phyloP scores from a whole-genome alignment of 2,329 filamentous ascomycete species.

The Penicillium sp. region DNA sequence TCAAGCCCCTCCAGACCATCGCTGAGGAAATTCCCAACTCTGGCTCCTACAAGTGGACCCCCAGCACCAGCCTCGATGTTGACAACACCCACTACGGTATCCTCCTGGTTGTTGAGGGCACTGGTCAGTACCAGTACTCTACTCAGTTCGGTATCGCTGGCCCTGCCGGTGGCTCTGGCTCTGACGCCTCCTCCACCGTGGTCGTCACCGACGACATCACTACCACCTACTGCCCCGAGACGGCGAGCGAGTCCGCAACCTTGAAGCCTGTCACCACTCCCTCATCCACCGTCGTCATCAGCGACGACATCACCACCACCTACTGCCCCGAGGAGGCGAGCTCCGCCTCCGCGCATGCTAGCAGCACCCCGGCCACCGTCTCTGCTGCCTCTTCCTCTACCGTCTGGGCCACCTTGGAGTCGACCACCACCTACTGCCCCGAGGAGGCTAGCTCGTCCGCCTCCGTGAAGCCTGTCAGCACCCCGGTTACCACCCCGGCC shows the following conservation, averaged over 20 bases:
- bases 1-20: slow-evolving; percentile 49
- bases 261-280: slow-evolving; percentile 1
- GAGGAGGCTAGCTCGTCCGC: neutral
- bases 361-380: slow-evolving; percentile 12
- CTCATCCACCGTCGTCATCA: slow-evolving; percentile 3
- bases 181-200: slow-evolving; percentile 13
- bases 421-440: slow-evolving; percentile 20
- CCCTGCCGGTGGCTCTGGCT: slow-evolving; percentile 6
- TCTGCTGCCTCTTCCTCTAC: slow-evolving; percentile 8
- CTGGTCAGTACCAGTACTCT: slow-evolving; percentile 58
- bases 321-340: slow-evolving; percentile 7
- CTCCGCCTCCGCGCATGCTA: slow-evolving; percentile 3
- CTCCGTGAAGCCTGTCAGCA: no score
- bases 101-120: slow-evolving; percentile 57
- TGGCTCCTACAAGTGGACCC: slow-evolving; percentile 55
- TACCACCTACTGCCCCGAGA: slow-evolving; percentile 25
- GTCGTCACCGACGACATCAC: slow-evolving; percentile 15
- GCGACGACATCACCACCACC: slow-evolving; percentile 8
- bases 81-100: slow-evolving; percentile 56
- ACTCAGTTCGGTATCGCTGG: slow-evolving; percentile 57
- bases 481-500: no score
- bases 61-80: slow-evolving; percentile 45
- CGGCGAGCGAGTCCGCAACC: slow-evolving; percentile 12
- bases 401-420: slow-evolving; percentile 4
- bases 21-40: slow-evolving; percentile 53